Percentiles rank a stretch among this genome's conserved stretches.
phyloP scores from a whole-genome alignment of 177 flowering plant genomes.

The Vitis hybrid region DNA sequence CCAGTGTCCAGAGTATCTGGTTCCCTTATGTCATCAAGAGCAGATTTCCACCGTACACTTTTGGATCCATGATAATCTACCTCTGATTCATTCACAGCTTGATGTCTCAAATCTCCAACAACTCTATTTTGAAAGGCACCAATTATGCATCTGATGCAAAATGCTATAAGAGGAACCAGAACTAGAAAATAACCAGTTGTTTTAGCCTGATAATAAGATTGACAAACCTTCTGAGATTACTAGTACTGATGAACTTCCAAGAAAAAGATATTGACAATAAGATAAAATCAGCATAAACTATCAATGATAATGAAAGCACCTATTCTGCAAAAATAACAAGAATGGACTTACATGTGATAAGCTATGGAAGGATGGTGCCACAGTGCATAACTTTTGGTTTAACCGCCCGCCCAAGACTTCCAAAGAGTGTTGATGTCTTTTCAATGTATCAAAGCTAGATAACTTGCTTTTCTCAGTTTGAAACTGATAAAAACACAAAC shows the following conservation, averaged over 20 bases:
- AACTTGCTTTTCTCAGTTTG: slow-evolving; percentile 10
- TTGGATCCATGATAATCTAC: slow-evolving; percentile 20
- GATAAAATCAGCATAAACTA: neutral
- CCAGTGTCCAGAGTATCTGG: slow-evolving; percentile 27
- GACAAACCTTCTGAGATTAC: slow-evolving; percentile 24
- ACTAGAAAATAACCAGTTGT: slow-evolving; percentile 47
- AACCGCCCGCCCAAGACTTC: neutral
- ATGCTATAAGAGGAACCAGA: slow-evolving; percentile 54
- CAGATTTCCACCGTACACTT: slow-evolving; percentile 45
- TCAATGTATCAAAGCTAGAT: slow-evolving; percentile 1
- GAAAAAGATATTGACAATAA: neutral
- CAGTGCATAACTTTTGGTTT: slow-evolving; percentile 14
- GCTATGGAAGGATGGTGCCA: slow-evolving; percentile 17
- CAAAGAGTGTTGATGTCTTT: slow-evolving; percentile 15
- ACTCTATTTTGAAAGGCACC: slow-evolving; percentile 27
- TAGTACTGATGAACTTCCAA: neutral
- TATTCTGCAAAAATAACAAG: neutral
- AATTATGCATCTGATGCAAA: slow-evolving; percentile 52
- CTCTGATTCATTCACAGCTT: slow-evolving; percentile 18
- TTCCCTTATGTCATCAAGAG: slow-evolving; percentile 39
- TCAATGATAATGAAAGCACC: neutral
- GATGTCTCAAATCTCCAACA: slow-evolving; percentile 16
- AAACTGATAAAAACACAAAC: slow-evolving; percentile 16
- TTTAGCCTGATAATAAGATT: slow-evolving; percentile 49
- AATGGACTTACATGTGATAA: slow-evolving; percentile 35